Percentiles rank a stretch among this genome's conserved stretches.
Conservation (phyloP, 2,329 filamentous ascomycete genomes). For the Aspergillus sp. region DNA sequence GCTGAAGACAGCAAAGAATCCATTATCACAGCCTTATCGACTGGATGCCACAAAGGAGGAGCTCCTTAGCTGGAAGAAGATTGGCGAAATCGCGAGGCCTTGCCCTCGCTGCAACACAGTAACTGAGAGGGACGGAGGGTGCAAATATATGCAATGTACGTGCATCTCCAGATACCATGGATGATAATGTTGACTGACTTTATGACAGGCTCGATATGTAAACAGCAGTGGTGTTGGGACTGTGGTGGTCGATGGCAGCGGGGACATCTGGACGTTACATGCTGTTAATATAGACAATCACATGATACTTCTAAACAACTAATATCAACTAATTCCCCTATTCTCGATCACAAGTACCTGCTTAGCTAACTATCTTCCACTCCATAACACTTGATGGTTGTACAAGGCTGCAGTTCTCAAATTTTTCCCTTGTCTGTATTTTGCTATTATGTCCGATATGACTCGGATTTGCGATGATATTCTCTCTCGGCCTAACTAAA, state of each 20-base stretch:
- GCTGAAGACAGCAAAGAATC: background rate
- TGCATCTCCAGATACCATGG: background rate
- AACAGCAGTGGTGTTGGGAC: constrained; percentile 15
- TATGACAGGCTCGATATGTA: constrained; percentile 8
- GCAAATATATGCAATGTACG: constrained; percentile 14
- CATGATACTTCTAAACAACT: too few species aligned
- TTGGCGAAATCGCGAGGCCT: constrained; percentile 4
- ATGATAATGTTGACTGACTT: constrained; percentile 1
- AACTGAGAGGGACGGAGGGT: constrained; percentile 9
- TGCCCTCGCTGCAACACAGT: constrained; percentile 9
- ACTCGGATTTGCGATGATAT: too few species aligned
- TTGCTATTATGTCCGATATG: too few species aligned
- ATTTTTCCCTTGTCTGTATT: too few species aligned
- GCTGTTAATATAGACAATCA: too few species aligned
- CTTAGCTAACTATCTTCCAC: too few species aligned
- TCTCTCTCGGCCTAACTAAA: too few species aligned
- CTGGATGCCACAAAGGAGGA: background rate
- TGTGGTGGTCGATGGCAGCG: constrained; percentile 9
- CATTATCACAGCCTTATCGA: too few species aligned
- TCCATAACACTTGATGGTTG: too few species aligned
- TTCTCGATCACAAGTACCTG: too few species aligned
- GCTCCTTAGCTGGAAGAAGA: constrained; percentile 3
- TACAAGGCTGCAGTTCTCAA: too few species aligned
- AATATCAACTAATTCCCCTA: too few species aligned
- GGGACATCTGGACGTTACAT: constrained; percentile 5